Conservation (phyloP, 2,329 filamentous ascomycete genomes). For the Ceratocystis diversiconidia region DNA sequence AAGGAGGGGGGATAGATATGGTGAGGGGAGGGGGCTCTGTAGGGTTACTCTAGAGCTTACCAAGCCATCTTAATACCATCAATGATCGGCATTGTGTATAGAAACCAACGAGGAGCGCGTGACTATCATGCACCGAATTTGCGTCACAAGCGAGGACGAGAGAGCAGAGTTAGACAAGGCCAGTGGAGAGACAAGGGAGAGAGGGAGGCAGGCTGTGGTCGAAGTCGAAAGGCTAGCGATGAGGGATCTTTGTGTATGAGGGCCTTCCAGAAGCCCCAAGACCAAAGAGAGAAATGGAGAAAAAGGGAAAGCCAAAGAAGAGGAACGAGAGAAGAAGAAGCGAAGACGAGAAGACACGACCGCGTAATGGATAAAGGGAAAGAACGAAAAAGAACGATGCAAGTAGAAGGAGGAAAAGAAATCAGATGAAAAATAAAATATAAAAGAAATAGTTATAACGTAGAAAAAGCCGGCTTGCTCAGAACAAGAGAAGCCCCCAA, state of each 20-base stretch:
- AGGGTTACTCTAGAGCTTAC: conserved; percentile 32
- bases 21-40: conserved; percentile 11
- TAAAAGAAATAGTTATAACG: background rate
- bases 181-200: too few species aligned
- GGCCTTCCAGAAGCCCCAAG: conserved; percentile 1
- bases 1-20: conserved; percentile 3
- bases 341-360: background rate
- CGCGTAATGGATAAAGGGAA: background rate
- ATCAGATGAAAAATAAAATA: background rate
- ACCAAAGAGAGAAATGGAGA: background rate
- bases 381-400: background rate
- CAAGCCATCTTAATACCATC: conserved; percentile 61
- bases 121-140: background rate
- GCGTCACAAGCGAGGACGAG: too few species aligned
- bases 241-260: background rate
- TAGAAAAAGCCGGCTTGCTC: background rate
- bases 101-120: background rate
- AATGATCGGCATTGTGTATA: conserved; percentile 47
- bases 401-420: background rate
- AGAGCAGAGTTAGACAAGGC: too few species aligned
- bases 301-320: background rate
- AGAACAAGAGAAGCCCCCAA: background rate
- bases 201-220: background rate
- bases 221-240: background rate
- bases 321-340: background rate